Conservation (phyloP, 352 stramenopile genomes). For the Phytophthora sansomeana region DNA sequence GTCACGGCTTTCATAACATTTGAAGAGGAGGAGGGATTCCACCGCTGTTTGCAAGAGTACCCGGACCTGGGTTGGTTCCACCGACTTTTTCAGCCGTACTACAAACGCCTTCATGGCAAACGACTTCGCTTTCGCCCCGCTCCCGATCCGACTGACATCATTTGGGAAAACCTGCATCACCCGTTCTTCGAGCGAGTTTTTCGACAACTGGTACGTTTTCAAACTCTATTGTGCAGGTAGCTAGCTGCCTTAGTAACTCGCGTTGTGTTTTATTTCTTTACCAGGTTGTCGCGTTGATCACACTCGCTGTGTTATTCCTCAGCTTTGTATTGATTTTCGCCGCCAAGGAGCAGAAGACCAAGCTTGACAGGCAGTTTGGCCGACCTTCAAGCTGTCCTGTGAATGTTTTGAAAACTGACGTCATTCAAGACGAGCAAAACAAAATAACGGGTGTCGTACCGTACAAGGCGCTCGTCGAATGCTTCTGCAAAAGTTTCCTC, state of each 20-base stretch:
- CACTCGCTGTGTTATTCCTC: constrained; percentile 68
- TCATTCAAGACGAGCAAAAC: constrained; percentile 74
- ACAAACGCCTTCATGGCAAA: constrained; percentile 77
- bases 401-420: constrained; percentile 63
- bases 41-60: constrained; percentile 83
- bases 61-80: constrained; percentile 77
- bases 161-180: constrained; percentile 87
- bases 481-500: constrained; percentile 77
- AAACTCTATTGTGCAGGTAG: neutral
- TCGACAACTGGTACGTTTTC: constrained; percentile 60
- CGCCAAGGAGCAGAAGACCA: constrained; percentile 78
- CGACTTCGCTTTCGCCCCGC: constrained; percentile 73
- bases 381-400: constrained; percentile 68
- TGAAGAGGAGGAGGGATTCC: constrained; percentile 82
- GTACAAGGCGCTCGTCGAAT: constrained; percentile 84
- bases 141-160: constrained; percentile 84
- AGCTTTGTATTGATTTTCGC: constrained; percentile 83
- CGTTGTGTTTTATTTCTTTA: neutral
- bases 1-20: constrained; percentile 89
- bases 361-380: constrained; percentile 75
- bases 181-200: constrained; percentile 64
- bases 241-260: neutral
- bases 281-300: constrained; percentile 74
- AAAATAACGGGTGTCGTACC: constrained; percentile 57
- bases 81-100: constrained; percentile 70